phyloP scores from a whole-genome alignment of 305 asterid species.

The Vinca major region DNA sequence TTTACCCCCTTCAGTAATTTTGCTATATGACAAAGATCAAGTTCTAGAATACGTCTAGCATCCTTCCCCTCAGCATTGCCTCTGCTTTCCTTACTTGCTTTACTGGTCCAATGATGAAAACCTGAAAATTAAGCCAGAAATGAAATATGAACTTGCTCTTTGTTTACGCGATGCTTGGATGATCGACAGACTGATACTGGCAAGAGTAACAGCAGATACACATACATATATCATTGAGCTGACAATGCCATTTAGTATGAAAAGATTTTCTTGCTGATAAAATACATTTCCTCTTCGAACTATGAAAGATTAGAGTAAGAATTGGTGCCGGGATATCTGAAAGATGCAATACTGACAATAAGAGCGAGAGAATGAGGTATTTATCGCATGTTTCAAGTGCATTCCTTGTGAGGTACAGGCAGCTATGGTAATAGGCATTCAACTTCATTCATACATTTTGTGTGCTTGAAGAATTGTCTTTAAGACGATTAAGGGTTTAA shows the following conservation, averaged over 20 bases:
- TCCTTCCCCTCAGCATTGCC: slow-evolving; percentile 73
- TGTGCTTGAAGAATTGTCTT: not conserved
- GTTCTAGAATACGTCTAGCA: slow-evolving; percentile 32
- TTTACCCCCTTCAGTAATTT: not conserved
- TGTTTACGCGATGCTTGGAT: not conserved
- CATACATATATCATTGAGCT: not conserved
- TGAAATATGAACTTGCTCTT: not conserved
- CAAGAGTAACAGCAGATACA: not conserved
- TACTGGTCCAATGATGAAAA: slow-evolving; percentile 73
- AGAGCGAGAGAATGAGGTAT: not conserved
- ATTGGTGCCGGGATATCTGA: not conserved
- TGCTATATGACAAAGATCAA: not conserved
- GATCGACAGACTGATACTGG: not conserved
- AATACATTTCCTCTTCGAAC: not conserved
- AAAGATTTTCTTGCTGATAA: too few relatives aligned
- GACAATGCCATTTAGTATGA: not conserved
- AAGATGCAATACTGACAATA: not conserved
- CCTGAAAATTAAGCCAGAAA: slow-evolving; percentile 39
- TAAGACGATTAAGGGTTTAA: not conserved
- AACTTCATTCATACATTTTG: not conserved
- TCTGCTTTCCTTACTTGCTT: slow-evolving; percentile 82
- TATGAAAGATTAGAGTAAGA: too few relatives aligned
- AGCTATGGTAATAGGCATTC: too few relatives aligned
- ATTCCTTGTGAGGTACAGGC: too few relatives aligned
- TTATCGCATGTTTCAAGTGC: too few relatives aligned